A percentile compares a stretch with the other conserved stretches of the same genome.
Conservation (phyloP, 768 basidiomycete species). For the Mycena galopus region DNA sequence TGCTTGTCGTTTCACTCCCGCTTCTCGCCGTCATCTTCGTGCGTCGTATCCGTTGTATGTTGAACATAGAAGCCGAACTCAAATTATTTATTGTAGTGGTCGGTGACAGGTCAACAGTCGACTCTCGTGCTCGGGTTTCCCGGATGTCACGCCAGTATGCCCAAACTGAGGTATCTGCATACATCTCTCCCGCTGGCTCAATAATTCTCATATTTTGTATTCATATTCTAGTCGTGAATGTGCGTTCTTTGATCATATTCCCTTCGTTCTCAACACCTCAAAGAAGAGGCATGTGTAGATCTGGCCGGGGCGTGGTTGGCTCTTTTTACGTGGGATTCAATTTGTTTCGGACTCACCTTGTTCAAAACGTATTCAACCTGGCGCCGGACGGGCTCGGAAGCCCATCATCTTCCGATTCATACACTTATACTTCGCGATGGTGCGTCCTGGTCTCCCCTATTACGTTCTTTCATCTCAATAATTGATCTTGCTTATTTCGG, state of each 20-base stretch:
- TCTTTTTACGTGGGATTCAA: not conserved
- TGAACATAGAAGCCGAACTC: not conserved
- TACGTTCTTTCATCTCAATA: too few relatives aligned
- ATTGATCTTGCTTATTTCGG: not conserved
- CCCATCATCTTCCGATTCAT: not conserved
- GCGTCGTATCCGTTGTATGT: not conserved
- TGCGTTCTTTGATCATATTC: too few relatives aligned
- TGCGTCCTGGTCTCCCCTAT: not conserved
- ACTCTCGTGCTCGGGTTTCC: not conserved
- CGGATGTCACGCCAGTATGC: not conserved
- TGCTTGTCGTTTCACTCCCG: not conserved
- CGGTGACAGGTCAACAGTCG: not conserved
- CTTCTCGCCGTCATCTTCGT: not conserved
- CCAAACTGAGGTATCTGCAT: not conserved
- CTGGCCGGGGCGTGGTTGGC: not conserved
- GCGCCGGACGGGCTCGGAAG: not conserved
- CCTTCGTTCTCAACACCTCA: too few relatives aligned
- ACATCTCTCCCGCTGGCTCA: not conserved
- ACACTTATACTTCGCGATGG: not conserved
- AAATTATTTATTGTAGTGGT: not conserved
- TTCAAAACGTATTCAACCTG: conserved; percentile 1
- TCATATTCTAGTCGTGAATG: too few relatives aligned
- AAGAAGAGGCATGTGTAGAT: not conserved
- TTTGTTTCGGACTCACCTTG: not conserved
- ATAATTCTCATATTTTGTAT: not conserved